Evolutionary conservation across 768 basidiomycete species (phyloP), one percentile per base, ranked within the genome.

Genomic region (Tulasnella sp.): DNA sequence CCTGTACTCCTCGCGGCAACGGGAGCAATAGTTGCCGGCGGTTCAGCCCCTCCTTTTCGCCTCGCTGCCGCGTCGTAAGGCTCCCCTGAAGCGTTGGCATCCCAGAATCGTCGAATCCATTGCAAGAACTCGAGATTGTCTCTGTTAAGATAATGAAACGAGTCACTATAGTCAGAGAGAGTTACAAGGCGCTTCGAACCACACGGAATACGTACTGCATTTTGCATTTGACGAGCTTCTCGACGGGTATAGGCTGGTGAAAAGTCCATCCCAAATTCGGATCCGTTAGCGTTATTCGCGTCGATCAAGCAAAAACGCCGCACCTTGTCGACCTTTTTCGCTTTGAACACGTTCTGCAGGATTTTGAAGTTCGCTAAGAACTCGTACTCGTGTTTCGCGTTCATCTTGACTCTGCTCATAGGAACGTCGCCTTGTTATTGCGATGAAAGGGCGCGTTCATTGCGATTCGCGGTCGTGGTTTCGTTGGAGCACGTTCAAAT

Each of bases 81-180:
- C 80, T 94, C 92, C 3, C 96, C 97, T 24, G 92, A 91, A 85
- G 92, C 96, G 88, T 97, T 96, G 40, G 90, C 87, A 84, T 99
- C 96, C 97, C 98, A 99, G 87, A 93, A 98, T 34, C 93, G 93
- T 85, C 96, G 96, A 84, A 95, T 90, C 97, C 97, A 99, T 86
- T 99, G 98, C 80, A 97, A 86, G 88, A 99, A 99, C 85, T 99
- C 98, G 83, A 99, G 92, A 86, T 99, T 99, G 86, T 99, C 98
- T 86, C 94, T 95, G 28, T 40, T n/a, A 31, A 72, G 31, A 82
- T 6, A 37, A 58, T 3, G 6, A 58, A 46, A 75, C 16, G 9
- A 74, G 54, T 40, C 44, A 40, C 48, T 0, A n/a, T 22, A 31
- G 76, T 50, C 46, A 50, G 76, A 34, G 50, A 48, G 24, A 50